Percentiles rank a stretch among this genome's conserved stretches.
phyloP scores from a whole-genome alignment of 495 filamentous ascomycete genomes.

The Massariosphaeria phaeospora region DNA sequence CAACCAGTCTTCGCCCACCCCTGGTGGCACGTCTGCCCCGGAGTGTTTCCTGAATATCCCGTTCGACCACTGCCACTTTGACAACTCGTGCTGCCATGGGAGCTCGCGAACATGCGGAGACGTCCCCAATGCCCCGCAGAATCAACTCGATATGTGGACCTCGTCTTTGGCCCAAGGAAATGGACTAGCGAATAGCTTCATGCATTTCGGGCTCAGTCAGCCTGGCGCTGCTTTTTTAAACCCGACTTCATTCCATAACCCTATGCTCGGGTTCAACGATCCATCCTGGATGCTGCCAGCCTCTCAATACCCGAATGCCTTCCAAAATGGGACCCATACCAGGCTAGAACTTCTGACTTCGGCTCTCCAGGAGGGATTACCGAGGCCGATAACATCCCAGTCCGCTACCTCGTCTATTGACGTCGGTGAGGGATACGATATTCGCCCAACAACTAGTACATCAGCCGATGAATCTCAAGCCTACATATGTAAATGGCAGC shows the following conservation, averaged over 20 bases:
- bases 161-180: conserved; percentile 2
- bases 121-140: background rate
- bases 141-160: conserved; percentile 10
- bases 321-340: background rate
- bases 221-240: background rate
- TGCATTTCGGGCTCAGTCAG: conserved; percentile 7
- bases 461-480: background rate
- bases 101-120: conserved; percentile 3
- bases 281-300: conserved; percentile 8
- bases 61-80: conserved; percentile 25
- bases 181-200: conserved; percentile 1
- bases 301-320: conserved; percentile 1
- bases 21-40: background rate
- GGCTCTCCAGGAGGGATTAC: conserved; percentile 4
- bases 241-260: background rate
- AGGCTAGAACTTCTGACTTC: conserved; percentile 5
- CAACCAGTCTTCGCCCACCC: conserved; percentile 1
- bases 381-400: background rate
- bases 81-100: conserved; percentile 21
- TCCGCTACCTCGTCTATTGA: background rate
- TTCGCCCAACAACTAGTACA: background rate
- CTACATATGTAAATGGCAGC: conserved; percentile 27
- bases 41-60: conserved; percentile 14
- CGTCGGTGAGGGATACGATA: background rate
- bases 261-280: conserved; percentile 2